Evolutionary conservation across 176 grass and related monocot genomes (phyloP), one percentile per base, ranked within the genome.

Genomic region (Bonia amplexicaulis): DNA sequence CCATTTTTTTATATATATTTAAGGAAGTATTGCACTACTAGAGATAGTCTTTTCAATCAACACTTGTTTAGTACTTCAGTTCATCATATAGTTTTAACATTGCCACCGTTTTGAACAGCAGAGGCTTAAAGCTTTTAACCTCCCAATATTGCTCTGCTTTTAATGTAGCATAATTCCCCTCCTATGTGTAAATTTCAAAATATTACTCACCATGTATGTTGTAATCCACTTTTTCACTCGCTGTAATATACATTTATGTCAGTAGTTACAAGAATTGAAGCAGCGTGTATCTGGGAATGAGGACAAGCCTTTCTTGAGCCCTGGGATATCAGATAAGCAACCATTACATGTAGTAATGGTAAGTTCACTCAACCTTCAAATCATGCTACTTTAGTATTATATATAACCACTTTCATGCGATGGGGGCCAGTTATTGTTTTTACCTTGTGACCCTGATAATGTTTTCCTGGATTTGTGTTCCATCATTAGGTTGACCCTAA

Each of bases 191-290:
- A 19, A 59, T 20, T 74, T 54, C 10, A 76, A 19, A 76, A 25
- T 77, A 49, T 53, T 67, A 81, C 4, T 52, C 33, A 77, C 57
- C 20, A 54, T 59, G 37, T 68, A 54, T 59, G 37, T 68, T 64
- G 37, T 82, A 66, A 69, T 20, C 59, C 66, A 82, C 9, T 49
- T 66, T 66, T 76, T 74, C 69, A 83, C 51, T 80, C 12, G 61
- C 74, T 87, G 42, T 78, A 80, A 93, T 66, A 59, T 87, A 48
- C 69, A 86, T 95, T 87, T 88, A 86, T 74, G 92, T 92, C 88
- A 96, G 90, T 99, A 99, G 97, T 76, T 99, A 84, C 93, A 99
- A 99, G 97, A 99, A 83, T 74, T 99, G 86, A 99, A 99, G 79
- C 93, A 91, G 47, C 88, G 92, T 88, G 85, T 92, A 73, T 96